A percentile compares a stretch with the other conserved stretches of the same genome.
phyloP scores from a whole-genome alignment of 2,329 filamentous ascomycete species.

The Epichloe glyceriae region DNA sequence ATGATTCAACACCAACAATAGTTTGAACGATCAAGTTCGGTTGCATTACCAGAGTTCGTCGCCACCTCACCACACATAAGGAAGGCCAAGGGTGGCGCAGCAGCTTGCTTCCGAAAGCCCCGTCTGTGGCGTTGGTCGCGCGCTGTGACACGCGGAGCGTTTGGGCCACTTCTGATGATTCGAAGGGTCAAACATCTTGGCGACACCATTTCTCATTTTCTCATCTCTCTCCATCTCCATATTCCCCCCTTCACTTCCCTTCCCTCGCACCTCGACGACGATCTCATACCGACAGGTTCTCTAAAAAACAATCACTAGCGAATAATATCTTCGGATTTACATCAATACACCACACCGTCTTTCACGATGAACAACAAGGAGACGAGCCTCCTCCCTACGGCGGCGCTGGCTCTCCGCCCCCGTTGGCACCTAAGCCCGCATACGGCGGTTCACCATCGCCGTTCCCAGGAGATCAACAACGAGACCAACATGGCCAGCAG shows the following conservation, averaged over 20 bases:
- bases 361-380: conserved; percentile 31
- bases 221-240: neutral
- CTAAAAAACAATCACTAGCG: neutral
- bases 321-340: neutral
- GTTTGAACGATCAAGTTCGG: too few relatives aligned
- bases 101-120: conserved; percentile 4
- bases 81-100: conserved; percentile 23
- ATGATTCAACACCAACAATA: too few relatives aligned
- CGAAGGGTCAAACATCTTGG: neutral
- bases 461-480: conserved; percentile 7
- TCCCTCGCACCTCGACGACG: neutral
- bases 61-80: neutral
- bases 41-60: too few relatives aligned
- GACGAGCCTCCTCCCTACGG: conserved; percentile 38
- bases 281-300: neutral
- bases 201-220: neutral
- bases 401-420: conserved; percentile 16
- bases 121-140: conserved; percentile 1
- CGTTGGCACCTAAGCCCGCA: conserved; percentile 25
- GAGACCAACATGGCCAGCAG: conserved; percentile 13
- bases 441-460: conserved; percentile 24
- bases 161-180: conserved; percentile 1
- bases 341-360: neutral
- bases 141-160: conserved; percentile 6
- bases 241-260: neutral